Base-by-base conservation (phyloP, 257 asterid species). In the Schizonepeta tenuifolia region DNA sequence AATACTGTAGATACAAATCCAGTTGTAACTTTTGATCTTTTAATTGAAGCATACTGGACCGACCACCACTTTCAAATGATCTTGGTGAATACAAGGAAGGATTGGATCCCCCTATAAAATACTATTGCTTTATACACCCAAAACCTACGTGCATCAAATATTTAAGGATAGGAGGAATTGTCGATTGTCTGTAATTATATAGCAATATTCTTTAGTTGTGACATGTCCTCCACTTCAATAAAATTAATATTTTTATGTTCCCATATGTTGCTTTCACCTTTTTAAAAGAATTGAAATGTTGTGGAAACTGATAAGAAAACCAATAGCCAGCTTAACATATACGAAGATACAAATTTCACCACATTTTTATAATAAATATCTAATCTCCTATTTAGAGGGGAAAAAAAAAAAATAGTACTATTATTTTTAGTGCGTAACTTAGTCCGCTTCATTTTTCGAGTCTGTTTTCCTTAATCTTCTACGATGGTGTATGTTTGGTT, bases 211-310 rank as follows among this genome's bases (percentile, higher is more conserved):
- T 38, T 4, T 65, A 66, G 73, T 50, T 28, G 70, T 66, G 75
- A 72, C 78, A 59, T 67, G 75, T 60, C 69, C 1, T 78, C 78
- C 78, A 73, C 72, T 57, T 24, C 38, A 65, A 20, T 40, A 13
- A 76, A 31, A n/a, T n/a, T n/a, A n/a, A 13, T 56, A 60, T 46
- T 47, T 31, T 21, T 60, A 69, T 61, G 28, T 59, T n/a, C 46
- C 46, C 15, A 54, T 33, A 21, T 10, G 75, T 62, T 67, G 74
- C 82, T 77, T 36, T 72, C 74, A 65, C 5, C 77, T 66, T 72
- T 67, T 24, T 13, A 10, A 46, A 71, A 50, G 53, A n/a, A 36
- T n/a, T 7, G 1, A 58, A 41, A 17, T 58, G 11, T 21, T 71
- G 22, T 77, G 71, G 61, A 24, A 66, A 47, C 36, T 67, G 65